Evolutionary conservation across 2,329 filamentous ascomycete species (phyloP), one percentile per base, ranked within the genome.

Genomic region (Zymoseptoria ardabiliae): DNA sequence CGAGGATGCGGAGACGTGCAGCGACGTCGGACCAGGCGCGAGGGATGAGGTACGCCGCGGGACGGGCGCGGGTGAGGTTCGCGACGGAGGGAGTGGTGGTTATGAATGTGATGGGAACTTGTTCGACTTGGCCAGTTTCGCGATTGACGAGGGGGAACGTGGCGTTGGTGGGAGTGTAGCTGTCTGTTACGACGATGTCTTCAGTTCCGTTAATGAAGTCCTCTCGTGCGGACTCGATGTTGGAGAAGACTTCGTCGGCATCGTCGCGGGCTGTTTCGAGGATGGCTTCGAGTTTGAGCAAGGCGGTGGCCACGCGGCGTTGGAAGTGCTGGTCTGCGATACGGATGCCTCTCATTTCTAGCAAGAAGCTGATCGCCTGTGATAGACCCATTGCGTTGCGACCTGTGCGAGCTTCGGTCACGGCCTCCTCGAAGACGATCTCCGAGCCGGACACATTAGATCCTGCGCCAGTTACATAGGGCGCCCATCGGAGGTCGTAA

Each of bases 401-500:
- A 11, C 63, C 63, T 13, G 56, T 62, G 35, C 60, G 55, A 23
- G 63, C 54, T 48, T 62, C 60, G 48, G 56, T 62, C 50, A 59
- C 57, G 30, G 64, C 61, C 20, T 65, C 63, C 25, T 63, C 58
- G 54, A 62, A 63, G 19, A 55, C 53, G 50, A 65, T 65, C 4
- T 28, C 45, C 1, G 62, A 61, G 20, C 63, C 59, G 3, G 63
- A 57, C 1, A 61, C 60, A 1, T 55, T 59, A 48, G 61, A 61
- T 41, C 52, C 53, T 28, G 56, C 50, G 23, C 69, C 65, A 4
- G 70, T 72, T 20, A 71, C 71, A 30, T 74, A 74, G 6, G 70
- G 66, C 13, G 72, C 71, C 71, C 70, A 73, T 22, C 71, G 64
- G 30, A 73, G 64, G 11, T 71, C 68, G n/a, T 65, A 62, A 13